Conservation (phyloP, 495 filamentous ascomycete species). For the Xylona heveae region DNA sequence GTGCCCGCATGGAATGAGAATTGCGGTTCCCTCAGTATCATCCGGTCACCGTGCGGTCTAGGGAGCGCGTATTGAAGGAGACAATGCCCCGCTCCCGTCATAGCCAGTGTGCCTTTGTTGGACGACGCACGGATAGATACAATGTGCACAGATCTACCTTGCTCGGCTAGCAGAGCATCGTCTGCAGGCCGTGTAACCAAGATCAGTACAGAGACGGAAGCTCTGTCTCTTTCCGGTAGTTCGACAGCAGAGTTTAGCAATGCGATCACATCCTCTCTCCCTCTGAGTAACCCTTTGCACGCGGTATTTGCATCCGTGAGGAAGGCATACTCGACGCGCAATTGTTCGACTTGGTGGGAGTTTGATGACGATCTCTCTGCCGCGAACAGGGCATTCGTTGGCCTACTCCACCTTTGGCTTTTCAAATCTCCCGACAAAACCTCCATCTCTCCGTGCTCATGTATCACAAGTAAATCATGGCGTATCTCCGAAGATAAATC, state of each 20-base stretch:
- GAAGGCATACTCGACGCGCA: conserved; percentile 17
- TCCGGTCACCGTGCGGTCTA: not conserved
- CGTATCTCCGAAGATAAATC: not conserved
- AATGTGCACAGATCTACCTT: not conserved
- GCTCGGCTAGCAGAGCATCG: not conserved
- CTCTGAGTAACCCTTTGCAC: conserved; percentile 21
- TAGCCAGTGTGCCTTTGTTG: not conserved
- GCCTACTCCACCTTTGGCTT: conserved; percentile 10
- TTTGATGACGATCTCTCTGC: not conserved
- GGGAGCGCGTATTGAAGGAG: not conserved
- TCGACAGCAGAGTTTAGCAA: conserved; percentile 10
- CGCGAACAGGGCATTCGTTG: conserved; percentile 6
- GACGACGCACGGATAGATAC: not conserved
- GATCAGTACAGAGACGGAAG: not conserved
- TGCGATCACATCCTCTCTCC: conserved; percentile 20
- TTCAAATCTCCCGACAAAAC: conserved; percentile 29
- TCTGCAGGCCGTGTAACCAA: conserved; percentile 1
- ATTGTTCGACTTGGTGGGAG: not conserved
- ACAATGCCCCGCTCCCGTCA: not conserved
- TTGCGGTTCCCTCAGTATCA: not conserved
- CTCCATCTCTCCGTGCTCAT: conserved; percentile 22
- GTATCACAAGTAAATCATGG: conserved; percentile 16
- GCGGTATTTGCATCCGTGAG: conserved; percentile 19
- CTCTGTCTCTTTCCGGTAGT: not conserved
- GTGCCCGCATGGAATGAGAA: conserved; percentile 33